Percentiles rank a stretch among this genome's conserved stretches.
phyloP scores from a whole-genome alignment of 2,329 filamentous ascomycete genomes.

The Fusarium acutatum region DNA sequence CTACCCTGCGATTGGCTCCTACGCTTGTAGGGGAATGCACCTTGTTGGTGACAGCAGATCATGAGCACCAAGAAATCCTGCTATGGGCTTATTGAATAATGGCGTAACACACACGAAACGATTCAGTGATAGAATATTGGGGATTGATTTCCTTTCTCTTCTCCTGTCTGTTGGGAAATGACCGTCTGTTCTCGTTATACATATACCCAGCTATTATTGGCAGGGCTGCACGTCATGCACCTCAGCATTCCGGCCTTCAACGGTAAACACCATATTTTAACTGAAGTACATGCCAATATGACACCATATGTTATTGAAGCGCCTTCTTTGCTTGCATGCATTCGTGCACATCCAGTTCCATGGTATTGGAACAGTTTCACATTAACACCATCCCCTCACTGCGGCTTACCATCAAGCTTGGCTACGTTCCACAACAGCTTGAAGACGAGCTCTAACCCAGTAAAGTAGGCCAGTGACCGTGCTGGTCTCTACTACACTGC shows the following conservation, averaged over 20 bases:
- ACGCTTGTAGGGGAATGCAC: neutral
- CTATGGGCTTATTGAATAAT: neutral
- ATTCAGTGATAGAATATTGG: neutral
- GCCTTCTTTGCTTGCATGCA: slow-evolving; percentile 1
- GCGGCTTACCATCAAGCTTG: slow-evolving; percentile 4
- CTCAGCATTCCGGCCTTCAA: neutral
- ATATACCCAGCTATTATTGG: neutral
- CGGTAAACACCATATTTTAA: neutral
- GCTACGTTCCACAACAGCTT: slow-evolving; percentile 27
- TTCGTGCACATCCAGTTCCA: slow-evolving; percentile 9
- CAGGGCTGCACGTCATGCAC: neutral
- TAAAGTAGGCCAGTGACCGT: neutral
- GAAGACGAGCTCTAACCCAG: neutral
- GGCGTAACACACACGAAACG: neutral
- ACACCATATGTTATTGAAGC: neutral
- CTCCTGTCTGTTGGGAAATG: neutral
- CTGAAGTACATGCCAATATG: neutral
- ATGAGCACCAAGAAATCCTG: neutral
- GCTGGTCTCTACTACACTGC: neutral
- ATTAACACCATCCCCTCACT: slow-evolving; percentile 5
- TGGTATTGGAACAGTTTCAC: slow-evolving; percentile 19
- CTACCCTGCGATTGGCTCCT: neutral
- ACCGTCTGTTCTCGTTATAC: neutral
- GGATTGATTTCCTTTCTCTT: neutral
- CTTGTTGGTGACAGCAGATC: neutral